Conservation (phyloP, 2,329 filamentous ascomycete species). For the Clarireedia homoeocarpa region DNA sequence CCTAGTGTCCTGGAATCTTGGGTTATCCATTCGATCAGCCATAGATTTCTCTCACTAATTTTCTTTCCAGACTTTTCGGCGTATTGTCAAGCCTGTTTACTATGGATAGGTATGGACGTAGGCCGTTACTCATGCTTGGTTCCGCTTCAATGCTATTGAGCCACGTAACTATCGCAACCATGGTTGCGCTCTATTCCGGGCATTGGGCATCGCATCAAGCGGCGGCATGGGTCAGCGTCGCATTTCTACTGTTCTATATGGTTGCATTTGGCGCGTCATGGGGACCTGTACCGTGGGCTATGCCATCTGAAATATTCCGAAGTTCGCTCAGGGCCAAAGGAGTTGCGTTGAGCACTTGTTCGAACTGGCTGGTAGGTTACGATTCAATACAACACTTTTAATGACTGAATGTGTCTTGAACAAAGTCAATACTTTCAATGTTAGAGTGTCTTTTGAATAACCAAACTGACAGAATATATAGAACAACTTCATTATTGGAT, state of each 20-base stretch:
- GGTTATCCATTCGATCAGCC: too few relatives aligned
- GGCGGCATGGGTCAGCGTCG: constrained; percentile 47
- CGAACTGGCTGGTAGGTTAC: constrained; percentile 45
- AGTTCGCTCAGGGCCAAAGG: constrained; percentile 53
- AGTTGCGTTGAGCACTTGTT: constrained; percentile 53
- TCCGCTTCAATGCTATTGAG: constrained; percentile 37
- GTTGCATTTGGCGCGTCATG: constrained; percentile 42
- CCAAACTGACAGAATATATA: neutral
- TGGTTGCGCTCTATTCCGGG: constrained; percentile 44
- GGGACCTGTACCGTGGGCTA: constrained; percentile 28
- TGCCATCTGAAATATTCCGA: constrained; percentile 53
- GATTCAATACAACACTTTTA: neutral
- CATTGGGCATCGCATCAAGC: constrained; percentile 42
- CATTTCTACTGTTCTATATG: constrained; percentile 52
- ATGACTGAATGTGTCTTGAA: neutral
- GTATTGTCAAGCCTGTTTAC: constrained; percentile 40
- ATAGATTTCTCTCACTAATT: too few relatives aligned
- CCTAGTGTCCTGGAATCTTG: too few relatives aligned
- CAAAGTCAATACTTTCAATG: neutral
- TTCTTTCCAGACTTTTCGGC: constrained; percentile 19
- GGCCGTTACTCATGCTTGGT: constrained; percentile 37
- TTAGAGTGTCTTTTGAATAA: neutral
- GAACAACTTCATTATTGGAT: constrained; percentile 28
- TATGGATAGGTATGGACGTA: constrained; percentile 40
- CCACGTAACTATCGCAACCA: constrained; percentile 42